These are phyloP conservation scores for Ascochyta fabae DNA, from an alignment of 2,329 filamentous ascomycete genomes.

Conservation along the genomic window DNA sequence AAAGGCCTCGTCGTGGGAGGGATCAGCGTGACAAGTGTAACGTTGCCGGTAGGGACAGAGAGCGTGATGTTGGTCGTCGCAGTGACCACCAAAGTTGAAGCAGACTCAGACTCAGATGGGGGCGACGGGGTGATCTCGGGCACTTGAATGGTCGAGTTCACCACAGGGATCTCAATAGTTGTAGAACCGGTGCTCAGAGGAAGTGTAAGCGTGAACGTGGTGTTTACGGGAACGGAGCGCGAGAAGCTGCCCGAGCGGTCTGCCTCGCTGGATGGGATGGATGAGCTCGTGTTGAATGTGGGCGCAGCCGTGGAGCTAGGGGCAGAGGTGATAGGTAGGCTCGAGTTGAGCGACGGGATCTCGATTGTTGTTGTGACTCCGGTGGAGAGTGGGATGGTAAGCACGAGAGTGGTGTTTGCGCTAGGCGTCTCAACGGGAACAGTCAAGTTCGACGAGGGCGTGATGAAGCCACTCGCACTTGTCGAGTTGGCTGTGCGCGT, in stretches of 20 bases:
- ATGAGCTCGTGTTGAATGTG: conserved; percentile 1
- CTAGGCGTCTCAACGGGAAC: conserved; percentile 1
- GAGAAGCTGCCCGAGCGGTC: conserved; percentile 5
- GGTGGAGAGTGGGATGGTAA: conserved; percentile 4
- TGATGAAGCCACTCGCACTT: conserved; percentile 14
- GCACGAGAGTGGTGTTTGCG: neutral
- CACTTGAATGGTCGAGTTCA: conserved; percentile 11
- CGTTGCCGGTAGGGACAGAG: conserved; percentile 8
- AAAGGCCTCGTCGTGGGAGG: conserved; percentile 13
- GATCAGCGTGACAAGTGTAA: conserved; percentile 3
- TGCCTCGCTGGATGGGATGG: neutral
- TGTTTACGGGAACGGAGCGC: neutral
- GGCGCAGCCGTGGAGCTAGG: neutral
- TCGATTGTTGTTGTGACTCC: conserved; percentile 1
- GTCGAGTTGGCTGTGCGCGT: conserved; percentile 11
- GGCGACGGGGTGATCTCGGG: conserved; percentile 2
- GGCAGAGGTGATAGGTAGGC: neutral
- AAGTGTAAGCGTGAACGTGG: conserved; percentile 1
- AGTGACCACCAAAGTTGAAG: neutral
- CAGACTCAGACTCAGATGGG: conserved; percentile 2
- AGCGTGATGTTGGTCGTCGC: conserved; percentile 12
- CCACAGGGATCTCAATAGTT: neutral
- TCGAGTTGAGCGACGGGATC: neutral
- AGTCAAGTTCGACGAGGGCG: conserved; percentile 1
- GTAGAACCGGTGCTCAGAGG: neutral